These are phyloP conservation scores for Linum lewisii DNA, from an alignment of 345 rosid species.

Conservation along the genomic window DNA sequence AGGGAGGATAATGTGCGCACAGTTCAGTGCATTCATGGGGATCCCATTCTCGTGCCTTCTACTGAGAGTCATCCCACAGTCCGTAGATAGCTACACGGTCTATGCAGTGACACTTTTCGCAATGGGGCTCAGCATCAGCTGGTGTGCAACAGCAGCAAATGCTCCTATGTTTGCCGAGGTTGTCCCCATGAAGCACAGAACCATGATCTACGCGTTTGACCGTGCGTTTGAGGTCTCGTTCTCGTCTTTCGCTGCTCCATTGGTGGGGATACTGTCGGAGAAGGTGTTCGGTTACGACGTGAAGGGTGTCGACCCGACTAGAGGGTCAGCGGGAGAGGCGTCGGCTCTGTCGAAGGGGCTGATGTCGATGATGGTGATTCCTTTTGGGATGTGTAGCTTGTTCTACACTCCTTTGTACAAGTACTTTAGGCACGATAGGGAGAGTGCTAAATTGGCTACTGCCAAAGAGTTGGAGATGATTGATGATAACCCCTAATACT, in stretches of 20 bases:
- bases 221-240: conserved; percentile 88
- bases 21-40: conserved; percentile 93
- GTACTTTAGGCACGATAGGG: conserved; percentile 56
- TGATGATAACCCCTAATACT: conserved; percentile 15
- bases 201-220: conserved; percentile 92
- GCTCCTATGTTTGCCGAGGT: conserved; percentile 96
- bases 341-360: conserved; percentile 75
- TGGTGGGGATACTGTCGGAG: conserved; percentile 93
- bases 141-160: conserved; percentile 81
- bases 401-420: conserved; percentile 76
- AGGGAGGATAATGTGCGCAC: conserved; percentile 88
- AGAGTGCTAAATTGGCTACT: conserved; percentile 37
- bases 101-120: conserved; percentile 53
- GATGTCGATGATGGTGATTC: conserved; percentile 82
- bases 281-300: conserved; percentile 70
- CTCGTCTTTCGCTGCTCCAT: conserved; percentile 88
- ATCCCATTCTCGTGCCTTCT: conserved; percentile 80
- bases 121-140: conserved; percentile 89
- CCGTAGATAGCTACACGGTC: conserved; percentile 44
- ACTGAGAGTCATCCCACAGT: conserved; percentile 67
- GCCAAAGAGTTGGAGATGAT: conserved; percentile 53
- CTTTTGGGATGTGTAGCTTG: conserved; percentile 77
- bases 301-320: conserved; percentile 49
- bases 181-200: conserved; percentile 76
- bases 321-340: conserved; percentile 62